A percentile compares a stretch with the other conserved stretches of the same genome.
phyloP scores from a whole-genome alignment of 257 asterid species.

The Gynochthodes officinalis region DNA sequence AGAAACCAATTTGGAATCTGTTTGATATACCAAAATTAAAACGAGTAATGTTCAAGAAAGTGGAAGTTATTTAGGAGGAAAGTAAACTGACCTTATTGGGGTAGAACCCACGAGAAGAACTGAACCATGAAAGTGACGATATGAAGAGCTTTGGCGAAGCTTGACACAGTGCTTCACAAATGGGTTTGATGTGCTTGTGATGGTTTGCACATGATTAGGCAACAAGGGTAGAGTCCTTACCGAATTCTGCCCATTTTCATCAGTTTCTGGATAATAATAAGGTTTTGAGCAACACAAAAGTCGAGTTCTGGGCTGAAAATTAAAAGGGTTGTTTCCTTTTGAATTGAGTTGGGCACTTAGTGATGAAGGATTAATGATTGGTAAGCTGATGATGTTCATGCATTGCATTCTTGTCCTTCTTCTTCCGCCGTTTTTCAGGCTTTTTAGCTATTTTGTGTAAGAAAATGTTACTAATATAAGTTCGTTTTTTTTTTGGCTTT shows the following conservation, averaged over 20 bases:
- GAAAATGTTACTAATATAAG: too few species aligned
- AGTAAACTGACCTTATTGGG: constrained; percentile 58
- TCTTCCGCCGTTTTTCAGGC: neutral
- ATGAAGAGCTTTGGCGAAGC: constrained; percentile 80
- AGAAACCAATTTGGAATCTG: neutral
- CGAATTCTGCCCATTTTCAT: constrained; percentile 26
- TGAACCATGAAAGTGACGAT: constrained; percentile 70
- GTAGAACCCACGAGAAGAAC: constrained; percentile 80
- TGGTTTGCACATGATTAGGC: constrained; percentile 51
- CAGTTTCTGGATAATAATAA: neutral
- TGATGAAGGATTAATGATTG: constrained; percentile 17
- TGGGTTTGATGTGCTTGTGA: constrained; percentile 84
- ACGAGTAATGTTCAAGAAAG: neutral
- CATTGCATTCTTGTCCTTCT: constrained; percentile 37
- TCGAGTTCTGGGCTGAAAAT: constrained; percentile 23
- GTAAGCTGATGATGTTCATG: constrained; percentile 26
- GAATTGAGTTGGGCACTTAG: constrained; percentile 22
- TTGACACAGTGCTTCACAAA: constrained; percentile 89
- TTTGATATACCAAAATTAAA: neutral
- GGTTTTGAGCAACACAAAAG: constrained; percentile 19
- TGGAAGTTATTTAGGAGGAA: neutral
- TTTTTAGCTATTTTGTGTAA: neutral
- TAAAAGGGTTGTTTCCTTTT: constrained; percentile 4
- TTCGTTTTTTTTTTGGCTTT: too few species aligned
- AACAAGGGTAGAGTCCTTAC: constrained; percentile 30